Evolutionary conservation across 257 asterid genomes (phyloP).

Genomic region (Solanum sitiens): DNA sequence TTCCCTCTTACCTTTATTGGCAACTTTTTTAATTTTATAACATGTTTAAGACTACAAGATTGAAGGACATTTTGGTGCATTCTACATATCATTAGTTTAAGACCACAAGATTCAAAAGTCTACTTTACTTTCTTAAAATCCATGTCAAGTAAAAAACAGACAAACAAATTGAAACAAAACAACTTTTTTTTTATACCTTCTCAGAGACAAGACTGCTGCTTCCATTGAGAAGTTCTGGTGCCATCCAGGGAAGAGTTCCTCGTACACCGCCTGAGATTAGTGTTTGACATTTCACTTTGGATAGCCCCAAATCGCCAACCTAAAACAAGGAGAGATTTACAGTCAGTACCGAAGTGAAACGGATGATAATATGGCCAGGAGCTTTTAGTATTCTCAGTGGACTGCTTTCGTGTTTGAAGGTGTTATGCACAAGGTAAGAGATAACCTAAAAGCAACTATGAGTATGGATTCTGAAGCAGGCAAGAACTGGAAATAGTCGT

Average conservation of each 20-base stretch:
- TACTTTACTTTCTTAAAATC: neutral
- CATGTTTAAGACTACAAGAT: neutral
- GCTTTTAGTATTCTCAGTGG: neutral
- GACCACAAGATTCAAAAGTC: neutral
- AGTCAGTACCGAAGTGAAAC: neutral
- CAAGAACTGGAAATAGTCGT: neutral
- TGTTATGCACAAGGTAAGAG: neutral
- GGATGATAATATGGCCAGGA: neutral
- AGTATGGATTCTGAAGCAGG: neutral
- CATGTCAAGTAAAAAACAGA: neutral
- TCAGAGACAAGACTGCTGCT: slow-evolving; percentile 96
- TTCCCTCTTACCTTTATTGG: neutral
- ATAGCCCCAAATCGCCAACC: slow-evolving; percentile 99
- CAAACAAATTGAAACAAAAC: neutral
- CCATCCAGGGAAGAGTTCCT: slow-evolving; percentile 99
- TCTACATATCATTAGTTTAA: neutral
- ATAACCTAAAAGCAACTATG: neutral
- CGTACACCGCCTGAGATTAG: slow-evolving; percentile 96
- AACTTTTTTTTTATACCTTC: slow-evolving; percentile 36
- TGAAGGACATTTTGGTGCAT: neutral
- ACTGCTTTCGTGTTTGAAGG: neutral
- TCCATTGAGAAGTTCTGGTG: slow-evolving; percentile 98
- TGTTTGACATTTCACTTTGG: slow-evolving; percentile 93
- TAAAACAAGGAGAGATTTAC: slow-evolving; percentile 4
- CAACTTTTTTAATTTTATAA: neutral